phyloP scores from a whole-genome alignment of 345 rosid genomes.

The Dipteronia dyeriana region DNA sequence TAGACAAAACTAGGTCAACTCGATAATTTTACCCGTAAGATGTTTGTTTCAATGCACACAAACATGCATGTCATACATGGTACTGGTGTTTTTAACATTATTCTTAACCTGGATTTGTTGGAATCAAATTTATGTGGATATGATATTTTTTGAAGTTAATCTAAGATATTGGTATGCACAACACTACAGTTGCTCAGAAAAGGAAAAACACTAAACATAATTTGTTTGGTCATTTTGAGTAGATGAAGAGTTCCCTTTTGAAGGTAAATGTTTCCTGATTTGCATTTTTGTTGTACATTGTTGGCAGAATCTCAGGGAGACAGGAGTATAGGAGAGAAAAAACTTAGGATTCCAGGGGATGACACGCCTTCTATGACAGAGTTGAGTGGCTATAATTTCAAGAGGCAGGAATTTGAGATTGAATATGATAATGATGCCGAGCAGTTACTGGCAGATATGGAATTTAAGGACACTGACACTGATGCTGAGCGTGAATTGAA shows the following conservation, averaged over 20 bases:
- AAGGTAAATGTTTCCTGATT: conserved; percentile 5
- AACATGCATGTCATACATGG: not conserved
- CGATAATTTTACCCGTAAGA: not conserved
- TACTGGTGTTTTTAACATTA: conserved; percentile 2
- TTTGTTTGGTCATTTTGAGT: not conserved
- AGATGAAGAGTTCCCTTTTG: not conserved
- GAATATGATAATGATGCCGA: conserved; percentile 97
- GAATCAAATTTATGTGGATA: not conserved
- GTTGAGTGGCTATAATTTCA: conserved; percentile 82
- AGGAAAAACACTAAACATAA: not conserved
- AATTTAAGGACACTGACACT: conserved; percentile 74
- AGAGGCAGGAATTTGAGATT: conserved; percentile 93
- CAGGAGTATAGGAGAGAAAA: conserved; percentile 90
- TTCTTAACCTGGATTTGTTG: not conserved
- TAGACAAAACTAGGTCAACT: not conserved
- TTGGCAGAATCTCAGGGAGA: conserved; percentile 64
- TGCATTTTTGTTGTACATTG: conserved; percentile 15
- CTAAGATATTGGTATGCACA: not conserved
- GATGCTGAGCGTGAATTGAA: conserved; percentile 78
- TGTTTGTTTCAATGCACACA: not conserved
- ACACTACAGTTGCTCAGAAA: not conserved
- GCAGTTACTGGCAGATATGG: conserved; percentile 93
- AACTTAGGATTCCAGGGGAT: conserved; percentile 65
- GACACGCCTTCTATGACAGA: conserved; percentile 74
- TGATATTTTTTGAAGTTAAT: not conserved